A percentile compares a stretch with the other conserved stretches of the same genome.
These are phyloP conservation scores for Annulohypoxylon truncatum DNA, from an alignment of 2,329 filamentous ascomycete genomes.

Conservation along the genomic window DNA sequence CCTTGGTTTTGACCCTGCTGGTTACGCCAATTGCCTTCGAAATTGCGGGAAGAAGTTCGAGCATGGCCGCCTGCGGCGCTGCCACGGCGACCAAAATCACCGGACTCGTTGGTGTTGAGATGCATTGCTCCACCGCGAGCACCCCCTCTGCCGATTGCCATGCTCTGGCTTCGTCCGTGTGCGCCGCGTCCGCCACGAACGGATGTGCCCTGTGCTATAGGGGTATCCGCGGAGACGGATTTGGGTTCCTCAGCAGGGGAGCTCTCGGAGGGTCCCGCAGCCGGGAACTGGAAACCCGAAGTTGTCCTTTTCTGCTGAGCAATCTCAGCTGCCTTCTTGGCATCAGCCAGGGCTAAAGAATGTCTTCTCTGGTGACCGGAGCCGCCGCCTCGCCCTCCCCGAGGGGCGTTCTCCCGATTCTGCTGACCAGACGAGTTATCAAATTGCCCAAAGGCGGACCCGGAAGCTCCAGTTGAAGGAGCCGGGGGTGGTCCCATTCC, in stretches of 20 bases:
- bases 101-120: conserved; percentile 64
- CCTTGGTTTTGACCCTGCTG: conserved; percentile 72
- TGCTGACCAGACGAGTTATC: conserved; percentile 72
- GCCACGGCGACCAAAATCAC: conserved; percentile 80
- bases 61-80: conserved; percentile 77
- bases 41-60: conserved; percentile 88
- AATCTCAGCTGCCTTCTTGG: conserved; percentile 95
- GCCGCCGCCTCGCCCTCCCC: conserved; percentile 79
- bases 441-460: conserved; percentile 82
- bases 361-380: conserved; percentile 89
- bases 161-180: conserved; percentile 87
- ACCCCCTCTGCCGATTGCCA: conserved; percentile 80
- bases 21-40: conserved; percentile 97
- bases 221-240: conserved; percentile 58
- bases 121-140: conserved; percentile 70
- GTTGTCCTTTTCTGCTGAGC: conserved; percentile 97
- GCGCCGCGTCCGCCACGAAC: conserved; percentile 66
- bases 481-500: conserved; percentile 89
- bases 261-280: conserved; percentile 73
- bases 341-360: conserved; percentile 92
- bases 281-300: conserved; percentile 93
- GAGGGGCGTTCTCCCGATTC: conserved; percentile 74
- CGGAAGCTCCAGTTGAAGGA: conserved; percentile 90
- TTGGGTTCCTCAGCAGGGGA: conserved; percentile 68
- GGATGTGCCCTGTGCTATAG: conserved; percentile 56